These are phyloP conservation scores for Pichia nakasei DNA, from an alignment of 805 yeast species.

Conservation along the genomic window DNA sequence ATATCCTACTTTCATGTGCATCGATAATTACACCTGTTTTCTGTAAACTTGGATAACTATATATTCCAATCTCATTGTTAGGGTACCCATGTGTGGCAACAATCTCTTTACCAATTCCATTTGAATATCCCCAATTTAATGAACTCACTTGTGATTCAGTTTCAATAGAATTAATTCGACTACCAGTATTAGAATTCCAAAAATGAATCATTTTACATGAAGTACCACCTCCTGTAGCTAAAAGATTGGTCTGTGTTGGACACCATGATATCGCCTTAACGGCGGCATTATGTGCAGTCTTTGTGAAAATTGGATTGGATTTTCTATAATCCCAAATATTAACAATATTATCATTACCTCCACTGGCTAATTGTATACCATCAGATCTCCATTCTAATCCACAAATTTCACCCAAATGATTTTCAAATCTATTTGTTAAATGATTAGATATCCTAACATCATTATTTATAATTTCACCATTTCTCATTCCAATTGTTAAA, in stretches of 20 bases:
- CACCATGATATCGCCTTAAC: constrained; percentile 95
- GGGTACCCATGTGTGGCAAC: constrained; percentile 95
- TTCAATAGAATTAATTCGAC: constrained; percentile 75
- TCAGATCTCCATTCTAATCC: constrained; percentile 82
- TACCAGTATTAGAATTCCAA: constrained; percentile 92
- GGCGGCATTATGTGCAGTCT: constrained; percentile 83
- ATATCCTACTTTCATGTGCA: constrained; percentile 86
- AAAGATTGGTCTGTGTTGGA: constrained; percentile 69
- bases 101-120: constrained; percentile 69
- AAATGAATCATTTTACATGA: constrained; percentile 82
- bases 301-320: constrained; percentile 58
- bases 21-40: constrained; percentile 79
- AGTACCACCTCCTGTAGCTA: constrained; percentile 98
- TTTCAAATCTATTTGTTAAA: constrained; percentile 46
- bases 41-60: constrained; percentile 77
- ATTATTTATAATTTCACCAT: constrained; percentile 77
- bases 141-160: constrained; percentile 95
- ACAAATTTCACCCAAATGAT: constrained; percentile 85
- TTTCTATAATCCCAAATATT: constrained; percentile 87
- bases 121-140: constrained; percentile 77
- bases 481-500: constrained; percentile 78
- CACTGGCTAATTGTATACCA: constrained; percentile 80
- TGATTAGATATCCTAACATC: constrained; percentile 85
- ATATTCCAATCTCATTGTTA: constrained; percentile 69
- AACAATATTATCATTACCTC: constrained; percentile 91